Evolutionary conservation across 768 basidiomycete genomes (phyloP), one percentile per base, ranked within the genome.

Genomic region (Trametes meyenii): DNA sequence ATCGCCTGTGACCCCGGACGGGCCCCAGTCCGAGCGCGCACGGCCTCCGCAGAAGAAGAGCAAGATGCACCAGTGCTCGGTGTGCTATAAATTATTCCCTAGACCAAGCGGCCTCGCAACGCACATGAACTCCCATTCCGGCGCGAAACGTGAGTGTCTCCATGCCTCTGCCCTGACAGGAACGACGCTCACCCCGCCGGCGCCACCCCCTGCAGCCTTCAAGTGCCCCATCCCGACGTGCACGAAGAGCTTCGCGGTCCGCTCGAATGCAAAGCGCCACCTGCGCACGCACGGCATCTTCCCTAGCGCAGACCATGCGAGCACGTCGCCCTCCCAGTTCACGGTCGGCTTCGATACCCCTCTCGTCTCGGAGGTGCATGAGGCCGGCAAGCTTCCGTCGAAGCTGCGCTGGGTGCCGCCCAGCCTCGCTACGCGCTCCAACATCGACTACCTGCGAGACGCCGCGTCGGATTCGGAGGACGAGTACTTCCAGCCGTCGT

Each of bases 251-350:
- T 93, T 92, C 67, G 85, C 88, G 19, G 90, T 92, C 17, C 84
- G 88, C 13, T 92, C 90, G 8, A 93, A 93, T 66, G 89, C 89
- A 16, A 89, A 86, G 71, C 82, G 90, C 36, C 90, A 93, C 68
- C 79, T 90, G 39, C 86, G 88, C 46, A 91, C 88, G 1, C 90
- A 93, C 65, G 87, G 88, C 24, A 79, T 87, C 44, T 77, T 78
- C 64, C 69, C 73, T 1, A 55, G 68, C 11, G 67, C 73, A 36
- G 73, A 69, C 36, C 67, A 69, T 58, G 60, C 49, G 38, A 60
- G 44, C 65, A 62, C 64, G 35, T 59, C 70, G 7, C 69, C 70
- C 14, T 64, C 69, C 19, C 67, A 70, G 60, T 79, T 73, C 71
- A 75, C 68, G 42, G 72, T 81, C 24, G 78, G 77, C 44, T 81